phyloP scores from a whole-genome alignment of 2,329 filamentous ascomycete species.

The Talaromyces sp. region DNA sequence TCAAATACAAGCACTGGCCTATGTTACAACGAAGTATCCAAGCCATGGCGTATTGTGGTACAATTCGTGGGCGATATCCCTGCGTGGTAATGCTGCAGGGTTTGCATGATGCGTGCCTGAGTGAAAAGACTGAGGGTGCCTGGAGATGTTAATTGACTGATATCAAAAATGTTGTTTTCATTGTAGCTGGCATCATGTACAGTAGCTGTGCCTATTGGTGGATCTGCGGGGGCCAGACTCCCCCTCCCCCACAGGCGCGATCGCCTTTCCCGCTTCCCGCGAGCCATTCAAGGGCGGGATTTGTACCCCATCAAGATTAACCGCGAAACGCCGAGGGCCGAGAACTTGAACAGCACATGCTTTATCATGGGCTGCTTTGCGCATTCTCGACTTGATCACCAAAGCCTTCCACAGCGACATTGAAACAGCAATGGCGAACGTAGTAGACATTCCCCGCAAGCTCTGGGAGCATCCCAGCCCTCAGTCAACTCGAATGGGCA shows the following conservation, averaged over 20 bases:
- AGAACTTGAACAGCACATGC: background rate
- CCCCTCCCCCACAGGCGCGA: background rate
- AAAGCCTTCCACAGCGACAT: background rate
- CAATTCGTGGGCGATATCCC: too few species aligned
- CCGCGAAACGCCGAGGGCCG: slow-evolving; percentile 1
- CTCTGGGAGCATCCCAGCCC: slow-evolving; percentile 66
- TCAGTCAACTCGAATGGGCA: slow-evolving; percentile 60
- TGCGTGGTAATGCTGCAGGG: too few species aligned
- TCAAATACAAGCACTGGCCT: background rate
- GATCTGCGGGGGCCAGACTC: too few species aligned
- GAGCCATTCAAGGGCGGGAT: background rate
- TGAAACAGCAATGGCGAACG: slow-evolving; percentile 2
- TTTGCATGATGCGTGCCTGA: too few species aligned
- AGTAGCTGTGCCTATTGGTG: background rate
- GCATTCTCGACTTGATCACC: background rate
- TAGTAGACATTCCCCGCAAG: slow-evolving; percentile 50
- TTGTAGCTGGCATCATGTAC: too few species aligned
- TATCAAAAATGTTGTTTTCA: background rate
- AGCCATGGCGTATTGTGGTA: too few species aligned
- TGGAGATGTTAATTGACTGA: too few species aligned
- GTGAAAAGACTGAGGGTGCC: too few species aligned
- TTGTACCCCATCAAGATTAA: background rate
- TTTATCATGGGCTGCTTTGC: background rate
- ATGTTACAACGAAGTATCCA: too few species aligned
- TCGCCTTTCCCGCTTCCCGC: background rate